Percentiles rank a stretch among this genome's conserved stretches.
These are phyloP conservation scores for Microcyclosporella mali DNA, from an alignment of 2,329 filamentous ascomycete species.

Conservation along the genomic window DNA sequence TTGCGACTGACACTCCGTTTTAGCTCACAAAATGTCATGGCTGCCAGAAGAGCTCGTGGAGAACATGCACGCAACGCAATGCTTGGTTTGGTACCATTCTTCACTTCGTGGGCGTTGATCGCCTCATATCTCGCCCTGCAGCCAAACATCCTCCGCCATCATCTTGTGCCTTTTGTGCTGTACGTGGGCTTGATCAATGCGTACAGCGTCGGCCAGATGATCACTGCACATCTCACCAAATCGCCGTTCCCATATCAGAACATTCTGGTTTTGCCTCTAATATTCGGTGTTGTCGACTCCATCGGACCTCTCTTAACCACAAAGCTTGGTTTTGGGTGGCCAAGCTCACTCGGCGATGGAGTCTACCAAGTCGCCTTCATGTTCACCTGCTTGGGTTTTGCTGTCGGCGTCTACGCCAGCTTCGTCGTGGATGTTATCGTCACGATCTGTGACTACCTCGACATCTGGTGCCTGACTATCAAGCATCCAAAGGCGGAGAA, in stretches of 20 bases:
- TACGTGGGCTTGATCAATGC: conserved; percentile 88
- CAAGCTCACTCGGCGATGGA: conserved; percentile 59
- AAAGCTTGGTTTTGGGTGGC: conserved; percentile 57
- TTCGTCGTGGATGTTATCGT: conserved; percentile 97
- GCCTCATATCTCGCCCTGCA: conserved; percentile 76
- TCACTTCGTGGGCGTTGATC: conserved; percentile 69
- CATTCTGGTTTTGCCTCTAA: conserved; percentile 70
- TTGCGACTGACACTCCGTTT: conserved; percentile 3
- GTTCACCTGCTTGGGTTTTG: conserved; percentile 78
- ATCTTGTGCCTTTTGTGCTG: conserved; percentile 82
- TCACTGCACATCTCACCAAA: conserved; percentile 86
- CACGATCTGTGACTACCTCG: conserved; percentile 94
- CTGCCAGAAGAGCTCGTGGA: conserved; percentile 66
- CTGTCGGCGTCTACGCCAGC: conserved; percentile 88
- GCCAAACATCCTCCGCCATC: conserved; percentile 71
- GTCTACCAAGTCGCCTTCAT: conserved; percentile 90
- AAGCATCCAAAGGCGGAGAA: conserved; percentile 62
- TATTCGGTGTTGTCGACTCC: conserved; percentile 72
- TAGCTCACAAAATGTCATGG: conserved; percentile 75
- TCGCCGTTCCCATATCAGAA: conserved; percentile 86
- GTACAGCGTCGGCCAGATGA: conserved; percentile 86
- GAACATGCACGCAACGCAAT: conserved; percentile 69
- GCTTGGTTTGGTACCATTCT: conserved; percentile 76
- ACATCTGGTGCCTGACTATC: conserved; percentile 98
- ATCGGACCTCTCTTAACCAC: conserved; percentile 61